Conservation (phyloP, 2,329 filamentous ascomycete species). For the Pyrenophora tritici-repentis region DNA sequence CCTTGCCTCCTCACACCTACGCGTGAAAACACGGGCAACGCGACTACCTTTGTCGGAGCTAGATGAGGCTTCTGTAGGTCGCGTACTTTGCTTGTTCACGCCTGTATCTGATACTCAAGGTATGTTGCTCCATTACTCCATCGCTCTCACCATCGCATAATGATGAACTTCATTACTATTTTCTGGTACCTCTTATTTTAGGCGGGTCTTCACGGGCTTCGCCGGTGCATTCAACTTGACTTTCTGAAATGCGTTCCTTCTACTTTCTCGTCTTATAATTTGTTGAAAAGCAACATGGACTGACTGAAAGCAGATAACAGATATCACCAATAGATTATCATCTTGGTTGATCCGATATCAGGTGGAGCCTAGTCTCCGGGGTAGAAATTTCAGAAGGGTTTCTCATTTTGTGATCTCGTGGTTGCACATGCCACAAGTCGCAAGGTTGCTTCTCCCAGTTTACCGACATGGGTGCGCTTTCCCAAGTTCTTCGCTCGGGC, state of each 20-base stretch:
- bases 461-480: neutral
- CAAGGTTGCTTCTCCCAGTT: neutral
- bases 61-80: neutral
- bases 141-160: slow-evolving; percentile 9
- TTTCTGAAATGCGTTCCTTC: slow-evolving; percentile 35
- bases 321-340: no score
- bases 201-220: slow-evolving; percentile 35
- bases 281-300: slow-evolving; percentile 6
- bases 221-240: slow-evolving; percentile 45
- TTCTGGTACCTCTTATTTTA: slow-evolving; percentile 86
- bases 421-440: neutral
- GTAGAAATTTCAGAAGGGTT: no score
- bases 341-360: no score
- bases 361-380: no score
- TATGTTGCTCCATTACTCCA: slow-evolving; percentile 13
- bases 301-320: slow-evolving; percentile 11
- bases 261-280: slow-evolving; percentile 2
- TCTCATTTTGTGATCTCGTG: no score
- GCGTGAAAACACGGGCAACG: no score
- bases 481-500: neutral
- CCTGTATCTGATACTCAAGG: slow-evolving; percentile 22
- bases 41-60: neutral
- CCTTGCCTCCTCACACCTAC: slow-evolving; percentile 3
- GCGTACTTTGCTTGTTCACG: neutral
- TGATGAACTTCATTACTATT: slow-evolving; percentile 28